Evolutionary conservation across 2,329 filamentous ascomycete genomes (phyloP), one percentile per base, ranked within the genome.

Genomic region (Coniochaeta sp.): DNA sequence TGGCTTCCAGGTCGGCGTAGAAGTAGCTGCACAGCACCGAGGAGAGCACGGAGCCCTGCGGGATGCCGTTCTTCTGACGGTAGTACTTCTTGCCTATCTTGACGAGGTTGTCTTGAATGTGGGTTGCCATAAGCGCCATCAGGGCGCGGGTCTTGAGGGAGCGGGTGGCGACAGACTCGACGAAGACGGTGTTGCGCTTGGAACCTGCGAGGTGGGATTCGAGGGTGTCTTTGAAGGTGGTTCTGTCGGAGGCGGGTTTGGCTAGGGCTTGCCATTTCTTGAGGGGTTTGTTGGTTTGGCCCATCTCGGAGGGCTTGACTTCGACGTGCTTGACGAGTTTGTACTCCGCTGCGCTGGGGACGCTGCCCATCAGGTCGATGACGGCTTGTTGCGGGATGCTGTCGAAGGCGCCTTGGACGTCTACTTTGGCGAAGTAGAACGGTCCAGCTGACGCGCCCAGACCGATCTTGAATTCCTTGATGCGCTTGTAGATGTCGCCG

Each of bases 1-100:
- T 75, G 6, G 70, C 69, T 67, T 99, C 94, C 1, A 97, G 79
- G 56, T 94, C 84, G 6, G 89, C 91, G 64, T 99, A 99, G 67
- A 97, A 96, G 69, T 95, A 92, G 68, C 91, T 97, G 74, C 94
- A 97, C 5, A 99, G 75, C 35, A 91, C 75, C 42, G 86, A 88
- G 0, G 91, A 96, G 5, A 99, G 66, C 1, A 96, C 79, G 0
- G 91, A 96, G 7, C 94, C 94, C 66, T 99, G 94, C 0, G 94
- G 91, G 33, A 99, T 97, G 13, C 94, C 94, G 20, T 79, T 74
- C 65, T 85, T 92, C 65, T 99, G 94, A 22, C 89, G 81, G 65
- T 94, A 96, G 65, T 85, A 91, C 58, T 86, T 89, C 70, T 91
- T 92, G 47, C 91, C 91, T 33, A 97, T 85, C 63, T 88, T 90